Evolutionary conservation across 352 stramenopile genomes (phyloP), one percentile per base, ranked within the genome.

Genomic region (Lagenidium giganteum): DNA sequence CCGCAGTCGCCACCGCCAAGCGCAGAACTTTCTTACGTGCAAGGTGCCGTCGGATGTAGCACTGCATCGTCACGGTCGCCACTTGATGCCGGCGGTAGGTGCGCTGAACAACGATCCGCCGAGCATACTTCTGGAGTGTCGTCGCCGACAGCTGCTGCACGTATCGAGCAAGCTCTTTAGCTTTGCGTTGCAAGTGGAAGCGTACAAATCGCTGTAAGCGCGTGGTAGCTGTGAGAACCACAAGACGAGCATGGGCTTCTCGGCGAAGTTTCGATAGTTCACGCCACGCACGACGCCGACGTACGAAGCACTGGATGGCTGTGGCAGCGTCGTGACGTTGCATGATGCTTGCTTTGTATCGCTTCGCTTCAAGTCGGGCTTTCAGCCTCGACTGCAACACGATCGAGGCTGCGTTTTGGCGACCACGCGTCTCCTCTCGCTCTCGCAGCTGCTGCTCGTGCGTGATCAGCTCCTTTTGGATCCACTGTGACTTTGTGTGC

Each of bases 351-450:
- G 68, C 70, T n/a, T 87, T 73, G 26, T 67, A 89, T 4, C 61
- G 63, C 23, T 76, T 81, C 14, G 80, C 69, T 46, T 89, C 70
- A 5, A 89, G 44, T 3, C 70, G 49, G 4, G 64, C 57, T 2
- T 73, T 63, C 13, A 85, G 48, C 35, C 57, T 78, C 13, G 68
- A 83, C 35, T 89, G 76, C 13, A 89, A 42, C 0, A 83, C 53
- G 18, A 83, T 76, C 0, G 76, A 89, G 0, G 76, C 76, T 17
- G 65, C 48, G 12, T 72, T 45, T 1, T 70, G 62, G n/a, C 54
- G 53, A 18, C 54, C 27, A 4, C 70, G 66, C 4, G 51, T 42
- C 1, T 14, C 25, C 7, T 75, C 64, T 5, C 76, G 68, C 8
- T 70, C 59, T n/a, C 54, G 43, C 0, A 77, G 64, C 8, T 62